A percentile compares a stretch with the other conserved stretches of the same genome.
These are phyloP conservation scores for Venturia effusa DNA, from an alignment of 2,329 filamentous ascomycete species.

Conservation along the genomic window DNA sequence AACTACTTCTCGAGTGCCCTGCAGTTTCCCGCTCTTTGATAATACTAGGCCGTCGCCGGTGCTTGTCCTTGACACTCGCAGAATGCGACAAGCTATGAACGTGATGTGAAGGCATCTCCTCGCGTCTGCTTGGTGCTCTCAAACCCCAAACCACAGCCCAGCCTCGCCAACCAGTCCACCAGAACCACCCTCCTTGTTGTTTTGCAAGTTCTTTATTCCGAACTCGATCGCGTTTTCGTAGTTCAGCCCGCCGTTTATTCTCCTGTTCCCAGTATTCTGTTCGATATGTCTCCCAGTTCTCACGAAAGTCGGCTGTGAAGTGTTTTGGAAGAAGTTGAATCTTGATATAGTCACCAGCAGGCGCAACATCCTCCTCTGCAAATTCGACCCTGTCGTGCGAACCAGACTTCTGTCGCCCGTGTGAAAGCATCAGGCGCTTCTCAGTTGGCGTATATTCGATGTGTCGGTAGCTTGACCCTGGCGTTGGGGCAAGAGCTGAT, in stretches of 20 bases:
- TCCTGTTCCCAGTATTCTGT: conserved; percentile 95
- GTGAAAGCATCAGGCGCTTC: conserved; percentile 27
- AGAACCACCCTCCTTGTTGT: conserved; percentile 63
- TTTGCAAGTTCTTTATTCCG: conserved; percentile 52
- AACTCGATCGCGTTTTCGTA: conserved; percentile 59
- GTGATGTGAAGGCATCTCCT: conserved; percentile 5
- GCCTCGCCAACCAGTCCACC: conserved; percentile 71
- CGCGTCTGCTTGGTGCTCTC: conserved; percentile 13
- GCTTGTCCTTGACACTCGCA: conserved; percentile 1
- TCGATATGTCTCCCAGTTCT: conserved; percentile 94
- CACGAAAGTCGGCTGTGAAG: conserved; percentile 86
- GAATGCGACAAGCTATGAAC: conserved; percentile 7
- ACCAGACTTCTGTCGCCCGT: conserved; percentile 34
- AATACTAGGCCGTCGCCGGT: background rate
- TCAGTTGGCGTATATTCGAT: conserved; percentile 59
- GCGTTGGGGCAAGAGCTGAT: conserved; percentile 33
- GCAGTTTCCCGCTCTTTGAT: conserved; percentile 9
- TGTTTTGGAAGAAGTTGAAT: conserved; percentile 85
- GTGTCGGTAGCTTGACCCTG: conserved; percentile 61
- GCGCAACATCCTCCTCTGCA: conserved; percentile 81
- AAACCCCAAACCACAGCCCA: conserved; percentile 29
- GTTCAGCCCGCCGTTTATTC: conserved; percentile 71
- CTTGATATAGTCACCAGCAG: conserved; percentile 86
- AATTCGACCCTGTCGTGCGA: conserved; percentile 45
- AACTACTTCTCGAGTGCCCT: conserved; percentile 9